phyloP scores from a whole-genome alignment of 1,284 basidiomycete species.

The Rhizoctonia solani region DNA sequence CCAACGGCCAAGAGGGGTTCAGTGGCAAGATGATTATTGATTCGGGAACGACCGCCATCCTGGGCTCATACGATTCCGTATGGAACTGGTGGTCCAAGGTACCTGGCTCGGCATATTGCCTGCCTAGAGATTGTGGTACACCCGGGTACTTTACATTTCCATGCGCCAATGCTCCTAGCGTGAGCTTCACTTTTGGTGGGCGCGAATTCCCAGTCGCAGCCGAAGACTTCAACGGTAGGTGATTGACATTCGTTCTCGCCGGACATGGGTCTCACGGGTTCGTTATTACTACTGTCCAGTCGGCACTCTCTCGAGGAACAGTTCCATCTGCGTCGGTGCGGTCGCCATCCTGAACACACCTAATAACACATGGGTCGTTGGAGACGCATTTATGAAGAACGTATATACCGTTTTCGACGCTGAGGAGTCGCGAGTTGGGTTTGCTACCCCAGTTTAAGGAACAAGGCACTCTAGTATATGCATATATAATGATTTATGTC shows the following conservation, averaged over 20 bases:
- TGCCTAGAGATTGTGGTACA: background rate
- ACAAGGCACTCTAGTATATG: too few relatives aligned
- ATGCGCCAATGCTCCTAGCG: constrained; percentile 43
- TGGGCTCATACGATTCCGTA: constrained; percentile 42
- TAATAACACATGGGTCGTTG: constrained; percentile 60
- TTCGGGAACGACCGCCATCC: constrained; percentile 49
- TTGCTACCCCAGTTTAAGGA: too few relatives aligned
- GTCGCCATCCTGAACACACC: constrained; percentile 75
- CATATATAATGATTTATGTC: too few relatives aligned
- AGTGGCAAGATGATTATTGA: constrained; percentile 43
- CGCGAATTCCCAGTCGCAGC: constrained; percentile 53
- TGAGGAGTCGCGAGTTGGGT: background rate
- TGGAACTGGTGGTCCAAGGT: constrained; percentile 35
- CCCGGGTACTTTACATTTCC: constrained; percentile 38
- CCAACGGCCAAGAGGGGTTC: background rate
- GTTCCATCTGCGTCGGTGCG: too few relatives aligned
- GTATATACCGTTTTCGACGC: constrained; percentile 28
- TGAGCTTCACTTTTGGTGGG: constrained; percentile 45
- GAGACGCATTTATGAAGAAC: constrained; percentile 63
- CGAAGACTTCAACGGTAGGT: constrained; percentile 66
- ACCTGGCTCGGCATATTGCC: background rate
- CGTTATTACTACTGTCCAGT: background rate
- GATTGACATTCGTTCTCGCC: background rate
- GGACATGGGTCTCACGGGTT: too few relatives aligned
- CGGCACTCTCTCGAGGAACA: constrained; percentile 52